Base-by-base conservation (phyloP, 2,329 filamentous ascomycete species). In the Ophiostoma sp. region DNA sequence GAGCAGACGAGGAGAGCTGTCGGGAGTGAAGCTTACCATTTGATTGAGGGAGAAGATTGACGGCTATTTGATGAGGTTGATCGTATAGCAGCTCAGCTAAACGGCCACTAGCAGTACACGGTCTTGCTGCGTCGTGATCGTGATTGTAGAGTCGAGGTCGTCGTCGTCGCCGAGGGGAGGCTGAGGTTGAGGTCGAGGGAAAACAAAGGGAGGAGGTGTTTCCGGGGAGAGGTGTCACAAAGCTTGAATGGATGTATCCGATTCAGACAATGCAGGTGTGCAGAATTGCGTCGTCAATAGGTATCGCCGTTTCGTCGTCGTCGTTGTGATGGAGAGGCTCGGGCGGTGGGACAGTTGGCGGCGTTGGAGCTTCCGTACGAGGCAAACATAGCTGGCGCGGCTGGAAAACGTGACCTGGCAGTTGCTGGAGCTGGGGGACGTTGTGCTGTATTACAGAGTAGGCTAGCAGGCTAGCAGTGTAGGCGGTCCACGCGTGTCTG, bases 341-440 rank as follows among this genome's bases (percentile, higher is more conserved):
- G 39, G 36, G 65, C 65, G 65, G 65, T 67, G 65, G 64, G 65
- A 67, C 36, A 44, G 65, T 15, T 15, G n/a, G n/a, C n/a, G 33
- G 66, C 33, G 27, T 66, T 68, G 67, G 70, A 68, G 73, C 74
- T 73, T 72, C 68, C 71, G 68, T 70, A 75, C 36, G 65, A 77
- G 76, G 76, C 76, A 78, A 76, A 75, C 76, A 76, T 74, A 76
- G 77, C 76, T 78, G 77, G 77, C 77, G 77, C 75, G 77, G 77
- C 76, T 73, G 69, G 73, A 71, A 73, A 73, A 74, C 73, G 73
- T 74, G 73, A 74, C 73, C 72, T 70, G 67, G 67, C 39, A 23
- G 48, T n/a, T 31, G 68, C 41, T 39, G 62, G 41, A 54, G 60
- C 54, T 67, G 44, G 64, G 20, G 44, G 44, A 5, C n/a, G 48